Base-by-base conservation (phyloP, 495 filamentous ascomycete species). In the Durotheca rogersii region DNA sequence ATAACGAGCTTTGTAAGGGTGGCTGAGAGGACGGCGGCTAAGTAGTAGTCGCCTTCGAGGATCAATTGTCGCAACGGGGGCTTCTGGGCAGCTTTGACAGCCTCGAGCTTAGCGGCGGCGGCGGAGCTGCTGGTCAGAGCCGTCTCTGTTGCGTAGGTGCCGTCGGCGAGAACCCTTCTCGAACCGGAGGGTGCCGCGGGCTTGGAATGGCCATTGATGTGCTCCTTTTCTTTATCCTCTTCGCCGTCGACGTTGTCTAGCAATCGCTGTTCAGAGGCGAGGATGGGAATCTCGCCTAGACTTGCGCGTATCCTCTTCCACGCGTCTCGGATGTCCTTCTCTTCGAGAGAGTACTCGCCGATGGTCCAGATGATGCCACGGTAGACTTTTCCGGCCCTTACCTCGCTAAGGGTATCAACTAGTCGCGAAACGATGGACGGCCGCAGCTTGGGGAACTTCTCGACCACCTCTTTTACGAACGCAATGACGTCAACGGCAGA, bases 381-480 rank as follows among this genome's bases (percentile, higher is more conserved):
- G 61, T 96, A 97, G 38, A 99, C 91, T 73, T 96, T 99, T 27
- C 94, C 94, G 51, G 94, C 90, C 27, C 94, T 84, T 16, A 97
- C 94, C 67, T 97, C 93, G 61, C 82, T 87, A 58, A 99, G 74
- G 17, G 93, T 97, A 0, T 87, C 85, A 10, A 97, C 93, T 30
- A 99, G 75, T 34, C 92, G 84, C 53, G 87, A 81, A 4, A 97
- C 83, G 58, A 99, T 95, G 1, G 88, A 84, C 12, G 82, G 77
- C 32, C 94, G 84, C 38, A 99, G 78, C 47, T 89, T 82, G 14
- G 94, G 92, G 77, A 96, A 99, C 65, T 93, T 95, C 74, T 99
- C 94, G 3, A 96, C 94, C 5, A 99, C 94, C 64, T 99, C 94
- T 69, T 99, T 99, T 36, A 97, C 91, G 56, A 99, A 99, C 14